phyloP scores from a whole-genome alignment of 2,329 filamentous ascomycete genomes.

The Sclerotinia sclerotiorum region DNA sequence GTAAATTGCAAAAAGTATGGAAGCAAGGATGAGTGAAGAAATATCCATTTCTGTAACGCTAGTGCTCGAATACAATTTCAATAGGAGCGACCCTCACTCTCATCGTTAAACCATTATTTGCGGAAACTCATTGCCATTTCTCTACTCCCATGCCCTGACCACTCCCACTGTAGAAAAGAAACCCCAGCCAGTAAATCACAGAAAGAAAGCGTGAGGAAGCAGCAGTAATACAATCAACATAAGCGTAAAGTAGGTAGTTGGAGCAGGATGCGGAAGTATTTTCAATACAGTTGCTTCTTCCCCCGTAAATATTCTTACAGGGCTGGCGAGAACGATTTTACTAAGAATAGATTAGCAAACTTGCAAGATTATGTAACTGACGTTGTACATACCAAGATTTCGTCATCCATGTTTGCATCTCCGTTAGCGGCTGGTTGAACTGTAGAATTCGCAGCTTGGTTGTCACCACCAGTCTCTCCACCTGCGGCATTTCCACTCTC shows the following conservation, averaged over 20 bases:
- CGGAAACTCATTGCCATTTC: slow-evolving; percentile 5
- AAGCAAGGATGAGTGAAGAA: background rate
- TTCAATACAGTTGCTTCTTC: background rate
- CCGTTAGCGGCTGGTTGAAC: slow-evolving; percentile 42
- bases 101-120: slow-evolving; percentile 20
- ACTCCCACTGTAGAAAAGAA: slow-evolving; percentile 17
- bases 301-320: background rate
- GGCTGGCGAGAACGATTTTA: background rate
- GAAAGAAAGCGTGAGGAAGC: slow-evolving; percentile 18
- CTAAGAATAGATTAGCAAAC: background rate
- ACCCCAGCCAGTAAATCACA: slow-evolving; percentile 15
- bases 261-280: slow-evolving; percentile 5
- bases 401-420: slow-evolving; percentile 66
- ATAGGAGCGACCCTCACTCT: slow-evolving; percentile 14
- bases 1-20: background rate
- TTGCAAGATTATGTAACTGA: too few relatives aligned
- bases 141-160: slow-evolving; percentile 1
- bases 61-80: slow-evolving; percentile 21
- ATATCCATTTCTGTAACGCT: background rate
- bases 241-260: slow-evolving; percentile 15
- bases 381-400: slow-evolving; percentile 46
- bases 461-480: slow-evolving; percentile 49
- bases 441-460: slow-evolving; percentile 50
- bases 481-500: slow-evolving; percentile 48
- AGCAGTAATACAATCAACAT: slow-evolving; percentile 24